A percentile compares a stretch with the other conserved stretches of the same genome.
phyloP scores from a whole-genome alignment of 2,329 filamentous ascomycete genomes.

The Trichophyton schoenleinii region DNA sequence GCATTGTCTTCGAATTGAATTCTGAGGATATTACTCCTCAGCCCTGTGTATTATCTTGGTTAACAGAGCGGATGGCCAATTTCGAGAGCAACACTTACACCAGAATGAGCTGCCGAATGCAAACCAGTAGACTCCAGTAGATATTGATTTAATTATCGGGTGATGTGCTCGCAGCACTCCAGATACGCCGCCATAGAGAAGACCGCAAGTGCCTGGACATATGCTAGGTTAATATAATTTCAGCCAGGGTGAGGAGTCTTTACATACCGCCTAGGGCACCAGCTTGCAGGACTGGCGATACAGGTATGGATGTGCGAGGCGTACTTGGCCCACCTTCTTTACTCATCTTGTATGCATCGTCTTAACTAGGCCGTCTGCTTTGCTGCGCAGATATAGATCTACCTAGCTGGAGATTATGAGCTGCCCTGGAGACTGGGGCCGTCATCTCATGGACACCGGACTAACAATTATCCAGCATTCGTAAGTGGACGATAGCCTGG shows the following conservation, averaged over 20 bases:
- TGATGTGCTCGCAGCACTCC: constrained; percentile 61
- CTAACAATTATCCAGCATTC: neutral
- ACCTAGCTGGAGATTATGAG: too few relatives aligned
- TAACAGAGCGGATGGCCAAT: neutral
- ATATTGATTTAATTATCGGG: constrained; percentile 54
- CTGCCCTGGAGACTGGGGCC: too few relatives aligned
- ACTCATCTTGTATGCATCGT: constrained; percentile 1
- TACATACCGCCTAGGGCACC: constrained; percentile 47
- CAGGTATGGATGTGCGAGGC: constrained; percentile 9
- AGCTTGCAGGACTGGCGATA: constrained; percentile 41
- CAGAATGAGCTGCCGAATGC: constrained; percentile 64
- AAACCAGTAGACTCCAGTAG: constrained; percentile 70
- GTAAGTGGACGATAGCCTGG: neutral
- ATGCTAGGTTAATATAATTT: too few relatives aligned
- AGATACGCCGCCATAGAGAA: constrained; percentile 53
- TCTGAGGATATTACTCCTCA: constrained; percentile 34
- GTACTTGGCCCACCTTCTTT: constrained; percentile 2
- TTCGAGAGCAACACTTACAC: constrained; percentile 38
- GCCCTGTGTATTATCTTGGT: constrained; percentile 25
- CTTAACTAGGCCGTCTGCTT: neutral
- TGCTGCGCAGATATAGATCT: neutral
- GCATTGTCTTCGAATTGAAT: constrained; percentile 40
- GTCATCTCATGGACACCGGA: too few relatives aligned
- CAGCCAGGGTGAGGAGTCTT: neutral
- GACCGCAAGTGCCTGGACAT: constrained; percentile 44